Evolutionary conservation across 169 alveolate genomes (phyloP), one percentile per base, ranked within the genome.

Genomic region (Babesia caballi): DNA sequence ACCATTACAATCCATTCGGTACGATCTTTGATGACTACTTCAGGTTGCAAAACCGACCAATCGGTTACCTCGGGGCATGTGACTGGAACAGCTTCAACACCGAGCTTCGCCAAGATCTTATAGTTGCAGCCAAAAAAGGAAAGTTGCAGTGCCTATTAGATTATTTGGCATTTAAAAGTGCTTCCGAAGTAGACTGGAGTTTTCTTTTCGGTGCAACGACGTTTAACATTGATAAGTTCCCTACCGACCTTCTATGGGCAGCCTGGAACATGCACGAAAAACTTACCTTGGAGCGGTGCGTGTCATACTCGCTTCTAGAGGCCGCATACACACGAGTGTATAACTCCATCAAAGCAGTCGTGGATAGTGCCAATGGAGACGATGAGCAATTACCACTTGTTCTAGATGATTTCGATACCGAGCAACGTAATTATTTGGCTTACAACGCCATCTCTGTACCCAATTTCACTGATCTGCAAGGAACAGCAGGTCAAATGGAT

Each of bases 281-380:
- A 6, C 49, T 63, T 3, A 63, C 73, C 12, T 33, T 41, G 35
- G 52, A 63, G 60, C 73, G 51, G 44, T 63, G 73, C 36, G 32
- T 63, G 73, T n/a, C 30, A 4, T 63, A 63, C 21, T 42, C 61
- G 15, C 7, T 63, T 28, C 33, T 47, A 1, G 73, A 63, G 30
- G 11, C 30, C 19, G 73, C 50, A 27, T 63, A 63, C 21, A 32
- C 4, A 6, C 12, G 35, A 14, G 73, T 41, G 15, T 11, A n/a
- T 44, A 6, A 19, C 21, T 33, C 23, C 12, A 17, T 27, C 17
- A 38, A 60, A 30, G n/a, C 47, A n/a, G 11, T 19, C 15, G 9
- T 33, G 4, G 47, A 28, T 17, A 19, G 15, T 32, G 44, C 3
- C 42, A 28, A 25, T 4, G 67, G 7, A 27, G 49, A 4, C 17